Evolutionary conservation across 495 filamentous ascomycete genomes (phyloP), one percentile per base, ranked within the genome.

Genomic region (Opeltia flavorubescens): DNA sequence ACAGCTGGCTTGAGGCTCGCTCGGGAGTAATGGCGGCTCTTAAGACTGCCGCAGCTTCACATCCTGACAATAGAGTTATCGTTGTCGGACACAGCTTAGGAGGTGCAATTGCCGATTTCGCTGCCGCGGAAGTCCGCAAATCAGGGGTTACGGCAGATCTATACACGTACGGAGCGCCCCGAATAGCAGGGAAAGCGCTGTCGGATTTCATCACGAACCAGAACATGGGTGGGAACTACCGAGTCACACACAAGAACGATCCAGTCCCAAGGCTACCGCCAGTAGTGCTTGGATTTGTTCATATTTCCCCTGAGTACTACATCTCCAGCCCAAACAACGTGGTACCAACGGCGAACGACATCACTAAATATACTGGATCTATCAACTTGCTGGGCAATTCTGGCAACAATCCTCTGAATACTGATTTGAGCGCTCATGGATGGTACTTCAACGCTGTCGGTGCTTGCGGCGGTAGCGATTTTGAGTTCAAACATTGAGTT

Each of bases 1-100:
- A 58, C 24, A 62, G 74, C 27, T 82, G 74, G 74, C 26, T 44
- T 0, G 61, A 74, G 33, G 60, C 67, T 0, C 60, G 70, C 15
- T 48, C 59, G 0, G 58, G 59, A n/a, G 62, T 69, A 13, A 31
- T 78, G 20, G 59, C 59, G 0, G 57, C 70, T 0, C 54, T 79
- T 6, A 51, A 66, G 11, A 44, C 52, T 2, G 60, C 70, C 12
- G 45, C 46, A 2, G 47, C 50, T 1, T 45, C 49, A 3, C 51
- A 81, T 55, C 67, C 78, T 0, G 56, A 46, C 25, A 82, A 75
- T 55, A 63, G 59, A 20, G 54, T 86, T 43, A 60, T 76, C 6
- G 55, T 76, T 17, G 81, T 78, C 0, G 83, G 83, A 5, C 82
- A 86, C 66, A 80, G 75, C 27, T 70, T 84, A 12, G 83, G 83